phyloP scores from a whole-genome alignment of 208 protist species.

The Crithidia thermophila region DNA sequence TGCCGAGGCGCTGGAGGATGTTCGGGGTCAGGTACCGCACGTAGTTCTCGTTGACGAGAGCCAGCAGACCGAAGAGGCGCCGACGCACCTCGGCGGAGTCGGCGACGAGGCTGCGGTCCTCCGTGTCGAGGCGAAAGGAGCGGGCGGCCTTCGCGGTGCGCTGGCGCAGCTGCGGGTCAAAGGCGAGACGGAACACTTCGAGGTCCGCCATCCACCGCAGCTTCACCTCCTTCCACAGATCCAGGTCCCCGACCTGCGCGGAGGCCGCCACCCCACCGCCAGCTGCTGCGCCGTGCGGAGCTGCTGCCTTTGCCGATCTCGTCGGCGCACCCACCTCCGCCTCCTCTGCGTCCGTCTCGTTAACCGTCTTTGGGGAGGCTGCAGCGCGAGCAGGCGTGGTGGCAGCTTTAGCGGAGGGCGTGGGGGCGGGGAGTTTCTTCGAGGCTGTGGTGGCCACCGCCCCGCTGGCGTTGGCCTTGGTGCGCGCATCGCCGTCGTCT shows the following conservation, averaged over 20 bases:
- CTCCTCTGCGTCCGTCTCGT: too few relatives aligned
- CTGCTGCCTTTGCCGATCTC: background rate
- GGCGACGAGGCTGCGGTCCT: conserved; percentile 20
- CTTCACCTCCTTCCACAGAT: conserved; percentile 37
- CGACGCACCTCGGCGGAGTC: conserved; percentile 35
- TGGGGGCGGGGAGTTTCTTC: too few relatives aligned
- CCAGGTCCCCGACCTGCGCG: background rate
- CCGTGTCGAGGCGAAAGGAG: conserved; percentile 22
- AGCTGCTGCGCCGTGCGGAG: background rate
- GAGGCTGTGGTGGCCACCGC: too few relatives aligned
- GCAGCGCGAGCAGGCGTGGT: too few relatives aligned
- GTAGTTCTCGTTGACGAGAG: conserved; percentile 40
- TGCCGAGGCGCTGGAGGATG: conserved; percentile 6
- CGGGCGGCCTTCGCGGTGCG: background rate
- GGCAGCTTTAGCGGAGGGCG: too few relatives aligned
- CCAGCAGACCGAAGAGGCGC: conserved; percentile 36
- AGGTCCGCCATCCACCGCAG: conserved; percentile 47
- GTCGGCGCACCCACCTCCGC: too few relatives aligned
- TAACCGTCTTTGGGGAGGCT: too few relatives aligned
- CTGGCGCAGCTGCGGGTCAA: conserved; percentile 4
- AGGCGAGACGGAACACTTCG: conserved; percentile 31
- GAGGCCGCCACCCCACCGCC: background rate
- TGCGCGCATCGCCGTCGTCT: background rate
- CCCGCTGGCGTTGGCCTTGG: background rate
- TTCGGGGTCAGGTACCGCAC: conserved; percentile 27